Conservation (phyloP, 2,329 filamentous ascomycete species). For the Fonsecaea pedrosoi region DNA sequence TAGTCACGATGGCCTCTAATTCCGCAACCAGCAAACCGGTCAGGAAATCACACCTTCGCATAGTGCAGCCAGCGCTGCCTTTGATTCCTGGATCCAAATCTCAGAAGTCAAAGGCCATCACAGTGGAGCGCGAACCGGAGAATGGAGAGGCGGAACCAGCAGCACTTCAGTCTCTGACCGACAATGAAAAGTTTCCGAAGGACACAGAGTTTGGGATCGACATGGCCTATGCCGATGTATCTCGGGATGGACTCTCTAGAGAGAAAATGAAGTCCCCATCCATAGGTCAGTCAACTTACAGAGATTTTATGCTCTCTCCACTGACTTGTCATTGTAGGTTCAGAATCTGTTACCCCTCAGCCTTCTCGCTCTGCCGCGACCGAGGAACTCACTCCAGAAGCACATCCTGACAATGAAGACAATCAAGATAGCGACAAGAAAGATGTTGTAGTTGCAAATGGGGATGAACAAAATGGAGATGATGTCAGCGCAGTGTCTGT, state of each 20-base stretch:
- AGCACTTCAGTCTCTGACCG: background rate
- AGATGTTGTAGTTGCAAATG: conserved; percentile 1
- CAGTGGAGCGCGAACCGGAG: conserved; percentile 12
- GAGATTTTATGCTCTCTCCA: background rate
- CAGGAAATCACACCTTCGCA: conserved; percentile 19
- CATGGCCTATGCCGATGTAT: background rate
- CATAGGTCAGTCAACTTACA: conserved; percentile 15
- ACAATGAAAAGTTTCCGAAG: conserved; percentile 4
- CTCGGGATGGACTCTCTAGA: background rate
- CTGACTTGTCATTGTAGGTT: conserved; percentile 19
- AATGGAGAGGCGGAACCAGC: conserved; percentile 8
- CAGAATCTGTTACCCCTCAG: conserved; percentile 13
- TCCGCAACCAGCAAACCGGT: conserved; percentile 5
- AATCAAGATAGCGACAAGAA: conserved; percentile 7
- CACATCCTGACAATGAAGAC: background rate
- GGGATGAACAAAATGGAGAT: background rate
- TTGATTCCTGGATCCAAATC: conserved; percentile 14
- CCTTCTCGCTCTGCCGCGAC: conserved; percentile 2
- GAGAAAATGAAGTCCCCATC: conserved; percentile 14
- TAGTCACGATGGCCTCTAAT: conserved; percentile 26
- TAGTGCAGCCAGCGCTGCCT: conserved; percentile 31
- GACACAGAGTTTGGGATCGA: conserved; percentile 6
- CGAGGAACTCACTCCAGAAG: conserved; percentile 13
- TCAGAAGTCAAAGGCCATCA: conserved; percentile 13
- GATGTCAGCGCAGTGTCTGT: background rate